Evolutionary conservation across 139 green algal species (phyloP).

Genomic region (Pleodorina starrii): DNA sequence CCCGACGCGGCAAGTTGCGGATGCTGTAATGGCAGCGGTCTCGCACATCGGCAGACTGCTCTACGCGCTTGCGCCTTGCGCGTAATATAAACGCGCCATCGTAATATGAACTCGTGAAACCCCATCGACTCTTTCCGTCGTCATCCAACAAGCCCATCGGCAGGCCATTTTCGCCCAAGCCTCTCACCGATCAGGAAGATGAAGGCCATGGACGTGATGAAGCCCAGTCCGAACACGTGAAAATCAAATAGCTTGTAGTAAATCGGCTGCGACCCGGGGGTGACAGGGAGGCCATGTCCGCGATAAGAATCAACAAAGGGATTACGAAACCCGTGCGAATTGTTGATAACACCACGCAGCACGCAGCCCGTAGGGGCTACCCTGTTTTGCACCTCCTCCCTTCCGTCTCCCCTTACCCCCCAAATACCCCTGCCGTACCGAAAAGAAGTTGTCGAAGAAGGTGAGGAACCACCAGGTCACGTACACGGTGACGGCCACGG

Average conservation of each 20-base stretch:
- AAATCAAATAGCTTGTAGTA: constrained; percentile 90
- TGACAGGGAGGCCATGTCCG: neutral
- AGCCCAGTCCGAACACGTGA: constrained; percentile 94
- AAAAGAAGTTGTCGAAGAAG: constrained; percentile 97
- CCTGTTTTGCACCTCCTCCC: neutral
- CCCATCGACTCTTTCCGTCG: no score
- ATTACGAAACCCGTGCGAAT: neutral
- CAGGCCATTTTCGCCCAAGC: no score
- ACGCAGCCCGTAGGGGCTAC: no score
- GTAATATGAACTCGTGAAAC: no score
- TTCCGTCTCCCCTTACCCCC: neutral
- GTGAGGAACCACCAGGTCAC: constrained; percentile 90
- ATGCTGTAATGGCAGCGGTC: no score
- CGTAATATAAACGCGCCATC: no score
- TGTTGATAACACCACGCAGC: neutral
- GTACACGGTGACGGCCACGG: constrained; percentile 89
- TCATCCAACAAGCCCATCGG: no score
- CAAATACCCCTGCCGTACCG: constrained; percentile 25
- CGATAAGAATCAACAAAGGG: neutral
- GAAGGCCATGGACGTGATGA: constrained; percentile 90
- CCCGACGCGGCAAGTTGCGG: no score
- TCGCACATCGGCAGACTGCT: no score
- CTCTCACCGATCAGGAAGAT: constrained; percentile 85
- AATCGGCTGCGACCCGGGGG: constrained; percentile 63
- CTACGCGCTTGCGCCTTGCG: no score